Evolutionary conservation across 1,284 basidiomycete genomes (phyloP), one percentile per base, ranked within the genome.

Genomic region (Entoloma clypeatum): DNA sequence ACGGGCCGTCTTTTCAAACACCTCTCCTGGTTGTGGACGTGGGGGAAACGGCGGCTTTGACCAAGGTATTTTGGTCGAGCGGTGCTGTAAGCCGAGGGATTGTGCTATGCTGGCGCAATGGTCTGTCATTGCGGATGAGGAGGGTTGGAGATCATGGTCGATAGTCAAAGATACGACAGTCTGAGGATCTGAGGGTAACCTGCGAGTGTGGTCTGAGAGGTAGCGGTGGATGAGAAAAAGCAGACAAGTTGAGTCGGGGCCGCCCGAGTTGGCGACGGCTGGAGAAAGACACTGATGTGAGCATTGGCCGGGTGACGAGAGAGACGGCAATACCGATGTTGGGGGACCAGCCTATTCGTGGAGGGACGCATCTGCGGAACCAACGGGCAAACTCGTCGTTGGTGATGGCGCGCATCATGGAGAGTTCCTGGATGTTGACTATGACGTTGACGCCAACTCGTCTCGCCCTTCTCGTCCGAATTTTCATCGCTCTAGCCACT

Each of bases 211-310:
- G 17, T 59, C 54, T 7, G 55, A 53, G 27, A 75, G 47, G 24
- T 71, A 59, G 19, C 63, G 65, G 29, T 72, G 53, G 21, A 88
- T 62, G 7, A 89, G 72, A 53, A 77, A 86, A 7, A 89, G 65
- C 4, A 90, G 68, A 56, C 81, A 85, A 1, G 81, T 79, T 4
- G 86, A 90, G 57, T 90, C 86, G 8, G 86, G 76, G 2, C 87
- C 87, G 8, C 83, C 86, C 13, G 87, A 90, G 55, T 81, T 80
- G 16, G 81, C 86, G 18, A 89, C 72, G 25, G 73, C 86, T 86
- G 46, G 23, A 26, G 24, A 47, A 45, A 29, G 13, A 7, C 22
- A 25, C 21, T 32, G 33, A 32, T 31, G 27, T 8, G 16, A 18
- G 27, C 25, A 13, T n/a, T 29, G 11, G 11, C 18, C 5, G 26